Conservation (phyloP, 2,329 filamentous ascomycete genomes). For the Verticillium klebahnii region DNA sequence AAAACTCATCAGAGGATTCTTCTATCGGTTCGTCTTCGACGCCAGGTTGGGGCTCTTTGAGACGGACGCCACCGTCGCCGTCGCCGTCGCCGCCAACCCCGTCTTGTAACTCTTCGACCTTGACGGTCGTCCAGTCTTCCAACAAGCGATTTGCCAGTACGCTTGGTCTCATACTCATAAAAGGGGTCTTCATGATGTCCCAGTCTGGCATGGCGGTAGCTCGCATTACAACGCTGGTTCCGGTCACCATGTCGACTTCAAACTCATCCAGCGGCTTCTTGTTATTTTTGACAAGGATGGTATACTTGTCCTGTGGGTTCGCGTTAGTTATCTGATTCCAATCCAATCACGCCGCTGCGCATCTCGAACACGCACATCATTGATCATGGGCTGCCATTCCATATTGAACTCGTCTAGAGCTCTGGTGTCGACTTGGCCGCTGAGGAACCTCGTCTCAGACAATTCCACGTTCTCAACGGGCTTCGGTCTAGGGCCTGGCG, state of each 20-base stretch:
- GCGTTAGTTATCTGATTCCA: too few relatives aligned
- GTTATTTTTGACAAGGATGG: background rate
- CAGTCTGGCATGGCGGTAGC: background rate
- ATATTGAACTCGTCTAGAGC: background rate
- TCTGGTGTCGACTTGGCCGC: background rate
- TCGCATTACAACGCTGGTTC: background rate
- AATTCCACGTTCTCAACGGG: background rate
- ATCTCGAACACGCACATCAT: background rate
- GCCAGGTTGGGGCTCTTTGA: background rate
- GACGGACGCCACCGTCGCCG: background rate
- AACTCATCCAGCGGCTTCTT: background rate
- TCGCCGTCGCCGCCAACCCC: background rate
- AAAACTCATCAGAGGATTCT: background rate
- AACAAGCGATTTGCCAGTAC: background rate
- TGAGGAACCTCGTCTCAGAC: background rate
- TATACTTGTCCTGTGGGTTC: background rate
- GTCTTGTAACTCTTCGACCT: background rate
- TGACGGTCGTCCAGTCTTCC: background rate
- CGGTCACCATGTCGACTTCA: background rate
- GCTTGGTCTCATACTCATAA: background rate
- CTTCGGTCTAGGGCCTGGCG: background rate
- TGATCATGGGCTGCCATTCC: background rate
- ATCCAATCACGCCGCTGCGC: background rate
- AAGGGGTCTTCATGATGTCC: background rate
- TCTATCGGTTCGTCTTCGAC: background rate